Percentiles rank a stretch among this genome's conserved stretches.
These are phyloP conservation scores for Yarrowia sp. DNA, from an alignment of 805 yeast genomes.

Conservation along the genomic window DNA sequence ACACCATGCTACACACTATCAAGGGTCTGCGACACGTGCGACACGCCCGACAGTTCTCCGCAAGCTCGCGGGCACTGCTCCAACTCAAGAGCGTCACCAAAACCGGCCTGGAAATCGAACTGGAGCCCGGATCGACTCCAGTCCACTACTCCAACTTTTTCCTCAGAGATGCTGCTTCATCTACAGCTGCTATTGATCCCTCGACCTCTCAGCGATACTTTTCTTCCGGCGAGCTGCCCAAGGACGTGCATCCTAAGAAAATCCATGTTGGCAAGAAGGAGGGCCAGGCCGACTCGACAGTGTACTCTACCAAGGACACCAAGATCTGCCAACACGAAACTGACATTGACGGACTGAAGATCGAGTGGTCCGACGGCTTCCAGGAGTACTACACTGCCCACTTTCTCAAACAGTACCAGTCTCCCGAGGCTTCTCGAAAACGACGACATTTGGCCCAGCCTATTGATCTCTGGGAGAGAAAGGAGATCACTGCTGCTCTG, in stretches of 20 bases:
- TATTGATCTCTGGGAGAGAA: slow-evolving; percentile 37
- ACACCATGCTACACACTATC: neutral
- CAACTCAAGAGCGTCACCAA: slow-evolving; percentile 20
- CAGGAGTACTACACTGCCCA: slow-evolving; percentile 44
- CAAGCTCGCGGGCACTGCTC: neutral
- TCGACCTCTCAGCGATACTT: slow-evolving; percentile 60
- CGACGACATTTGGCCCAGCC: slow-evolving; percentile 40
- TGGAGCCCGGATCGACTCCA: slow-evolving; percentile 21
- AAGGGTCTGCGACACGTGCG: neutral
- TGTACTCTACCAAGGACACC: neutral
- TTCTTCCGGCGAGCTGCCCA: slow-evolving; percentile 50
- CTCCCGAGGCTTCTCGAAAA: slow-evolving; percentile 41
- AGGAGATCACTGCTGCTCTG: slow-evolving; percentile 30
- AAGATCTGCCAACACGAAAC: slow-evolving; percentile 24
- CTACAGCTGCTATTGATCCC: slow-evolving; percentile 51
- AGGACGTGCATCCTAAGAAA: slow-evolving; percentile 12
- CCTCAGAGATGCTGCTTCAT: slow-evolving; percentile 62
- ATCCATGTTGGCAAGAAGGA: slow-evolving; percentile 21
- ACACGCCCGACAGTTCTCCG: neutral
- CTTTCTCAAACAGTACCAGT: slow-evolving; percentile 49
- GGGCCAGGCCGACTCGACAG: neutral
- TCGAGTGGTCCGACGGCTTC: slow-evolving; percentile 53
- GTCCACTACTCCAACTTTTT: slow-evolving; percentile 41
- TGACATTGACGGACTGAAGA: slow-evolving; percentile 40
- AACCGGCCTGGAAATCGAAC: slow-evolving; percentile 26